phyloP scores from a whole-genome alignment of 2,329 filamentous ascomycete species.

The Trichoderma sp. region DNA sequence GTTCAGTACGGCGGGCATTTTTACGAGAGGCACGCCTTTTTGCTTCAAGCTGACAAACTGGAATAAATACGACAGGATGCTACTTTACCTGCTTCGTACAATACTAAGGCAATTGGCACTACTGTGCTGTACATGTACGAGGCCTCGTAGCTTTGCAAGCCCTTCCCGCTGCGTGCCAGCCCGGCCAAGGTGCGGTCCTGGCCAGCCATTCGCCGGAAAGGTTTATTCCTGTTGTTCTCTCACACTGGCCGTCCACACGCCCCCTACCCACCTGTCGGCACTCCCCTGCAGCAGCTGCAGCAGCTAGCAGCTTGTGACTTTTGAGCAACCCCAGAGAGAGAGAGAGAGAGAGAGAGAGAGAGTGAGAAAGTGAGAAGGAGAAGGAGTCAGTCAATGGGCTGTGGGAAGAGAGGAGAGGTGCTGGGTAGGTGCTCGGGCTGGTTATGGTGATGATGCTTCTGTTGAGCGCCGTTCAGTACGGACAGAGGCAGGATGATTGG shows the following conservation, averaged over 20 bases:
- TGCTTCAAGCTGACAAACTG: not conserved
- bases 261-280: not conserved
- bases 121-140: not conserved
- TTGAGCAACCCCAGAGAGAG: not conserved
- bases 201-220: constrained; percentile 6
- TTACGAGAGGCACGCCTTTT: not conserved
- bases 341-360: not conserved
- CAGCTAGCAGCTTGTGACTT: constrained; percentile 1
- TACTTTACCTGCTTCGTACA: not conserved
- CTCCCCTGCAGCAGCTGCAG: constrained; percentile 15
- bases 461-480: not conserved
- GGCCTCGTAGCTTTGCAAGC: constrained; percentile 5
- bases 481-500: not conserved
- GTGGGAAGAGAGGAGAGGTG: not conserved
- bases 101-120: not conserved
- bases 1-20: not conserved
- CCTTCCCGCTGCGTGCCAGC: constrained; percentile 11
- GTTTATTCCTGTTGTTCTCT: not conserved
- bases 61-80: not conserved
- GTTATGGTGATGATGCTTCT: not conserved
- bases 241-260: not conserved
- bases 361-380: too few relatives aligned
- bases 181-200: not conserved
- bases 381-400: not conserved
- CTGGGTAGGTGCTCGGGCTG: not conserved